Conservation (phyloP, 352 stramenopile species). For the Globisporangium canariense region DNA sequence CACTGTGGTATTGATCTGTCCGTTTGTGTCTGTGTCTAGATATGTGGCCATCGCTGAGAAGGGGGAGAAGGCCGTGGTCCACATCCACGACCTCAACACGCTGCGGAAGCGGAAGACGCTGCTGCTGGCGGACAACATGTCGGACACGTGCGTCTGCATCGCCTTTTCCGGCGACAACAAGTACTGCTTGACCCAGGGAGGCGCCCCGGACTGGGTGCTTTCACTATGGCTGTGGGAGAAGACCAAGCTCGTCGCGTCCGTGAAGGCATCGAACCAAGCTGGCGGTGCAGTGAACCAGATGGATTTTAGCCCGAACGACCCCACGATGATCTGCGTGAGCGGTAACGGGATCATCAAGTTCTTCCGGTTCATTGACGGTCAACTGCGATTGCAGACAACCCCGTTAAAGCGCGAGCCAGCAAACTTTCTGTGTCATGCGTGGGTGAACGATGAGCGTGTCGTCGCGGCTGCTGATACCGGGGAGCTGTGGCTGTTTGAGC, state of each 20-base stretch:
- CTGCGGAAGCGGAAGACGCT: slow-evolving; percentile 87
- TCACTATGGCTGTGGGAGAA: slow-evolving; percentile 93
- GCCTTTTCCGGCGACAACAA: slow-evolving; percentile 91
- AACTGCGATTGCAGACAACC: slow-evolving; percentile 65
- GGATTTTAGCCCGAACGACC: slow-evolving; percentile 88
- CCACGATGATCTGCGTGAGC: slow-evolving; percentile 81
- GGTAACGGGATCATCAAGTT: slow-evolving; percentile 89
- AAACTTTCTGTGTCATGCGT: slow-evolving; percentile 90
- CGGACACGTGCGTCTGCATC: slow-evolving; percentile 73
- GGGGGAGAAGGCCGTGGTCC: slow-evolving; percentile 74
- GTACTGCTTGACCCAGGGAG: slow-evolving; percentile 87
- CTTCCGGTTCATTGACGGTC: slow-evolving; percentile 83
- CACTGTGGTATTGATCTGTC: neutral
- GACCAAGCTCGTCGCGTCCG: slow-evolving; percentile 75
- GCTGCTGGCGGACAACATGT: slow-evolving; percentile 69
- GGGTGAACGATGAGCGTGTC: slow-evolving; percentile 90
- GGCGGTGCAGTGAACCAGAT: slow-evolving; percentile 79
- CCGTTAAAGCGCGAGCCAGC: slow-evolving; percentile 73
- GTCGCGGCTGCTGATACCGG: slow-evolving; percentile 86
- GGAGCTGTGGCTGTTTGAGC: slow-evolving; percentile 92
- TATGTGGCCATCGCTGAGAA: slow-evolving; percentile 90
- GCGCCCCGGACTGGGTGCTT: slow-evolving; percentile 87
- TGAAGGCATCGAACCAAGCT: slow-evolving; percentile 68
- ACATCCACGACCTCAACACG: slow-evolving; percentile 90
- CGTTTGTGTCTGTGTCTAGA: slow-evolving; percentile 13